Evolutionary conservation across 805 yeast genomes (phyloP).

Genomic region (Wickerhamia fluorescens): DNA sequence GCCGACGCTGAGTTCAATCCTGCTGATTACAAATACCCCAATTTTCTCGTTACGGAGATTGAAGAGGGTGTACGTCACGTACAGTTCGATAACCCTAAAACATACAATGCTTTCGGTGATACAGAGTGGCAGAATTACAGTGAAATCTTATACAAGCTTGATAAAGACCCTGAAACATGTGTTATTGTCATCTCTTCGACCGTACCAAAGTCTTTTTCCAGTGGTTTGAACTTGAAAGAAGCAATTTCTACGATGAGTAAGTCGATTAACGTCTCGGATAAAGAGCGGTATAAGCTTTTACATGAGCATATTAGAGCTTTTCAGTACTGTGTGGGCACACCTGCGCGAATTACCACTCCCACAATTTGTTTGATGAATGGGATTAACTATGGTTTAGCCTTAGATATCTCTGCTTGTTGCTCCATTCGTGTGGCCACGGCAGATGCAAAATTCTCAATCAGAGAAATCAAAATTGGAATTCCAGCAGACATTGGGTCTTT

Average conservation of each 20-base stretch:
- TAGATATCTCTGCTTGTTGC: constrained; percentile 57
- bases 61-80: constrained; percentile 47
- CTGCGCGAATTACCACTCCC: constrained; percentile 46
- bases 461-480: constrained; percentile 68
- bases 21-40: constrained; percentile 16
- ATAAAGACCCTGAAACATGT: constrained; percentile 37
- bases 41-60: constrained; percentile 34
- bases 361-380: constrained; percentile 68
- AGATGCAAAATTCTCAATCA: constrained; percentile 49
- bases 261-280: constrained; percentile 8
- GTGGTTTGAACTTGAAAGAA: constrained; percentile 57
- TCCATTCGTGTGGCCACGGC: constrained; percentile 50
- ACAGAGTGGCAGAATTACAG: constrained; percentile 53
- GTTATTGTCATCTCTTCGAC: constrained; percentile 52
- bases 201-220: constrained; percentile 47
- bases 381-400: constrained; percentile 53
- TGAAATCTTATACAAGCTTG: constrained; percentile 39
- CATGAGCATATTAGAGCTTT: constrained; percentile 43
- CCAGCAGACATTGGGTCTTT: constrained; percentile 76
- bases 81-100: constrained; percentile 53
- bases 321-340: constrained; percentile 49
- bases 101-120: constrained; percentile 51
- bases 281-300: constrained; percentile 15
- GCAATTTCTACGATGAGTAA: constrained; percentile 10
- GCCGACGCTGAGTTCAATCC: too few species aligned